Percentiles rank a stretch among this genome's conserved stretches.
Evolutionary conservation across 768 basidiomycete genomes (phyloP).

Genomic region (Trametes meyenii): DNA sequence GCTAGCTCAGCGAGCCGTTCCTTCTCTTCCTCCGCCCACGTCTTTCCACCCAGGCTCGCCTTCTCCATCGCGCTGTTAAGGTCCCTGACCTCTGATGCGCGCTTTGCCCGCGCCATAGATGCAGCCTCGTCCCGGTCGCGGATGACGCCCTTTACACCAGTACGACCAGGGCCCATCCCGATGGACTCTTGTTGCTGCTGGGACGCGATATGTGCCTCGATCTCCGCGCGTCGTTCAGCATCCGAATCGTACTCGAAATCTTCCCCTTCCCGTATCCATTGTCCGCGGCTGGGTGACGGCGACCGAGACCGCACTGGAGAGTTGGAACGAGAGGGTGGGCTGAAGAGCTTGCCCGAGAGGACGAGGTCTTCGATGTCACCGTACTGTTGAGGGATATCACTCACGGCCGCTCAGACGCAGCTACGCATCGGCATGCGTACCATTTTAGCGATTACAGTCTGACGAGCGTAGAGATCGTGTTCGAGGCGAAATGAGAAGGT

Average conservation of each 20-base stretch:
- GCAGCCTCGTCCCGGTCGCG: slow-evolving; percentile 77
- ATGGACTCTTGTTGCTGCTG: slow-evolving; percentile 56
- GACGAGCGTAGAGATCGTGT: neutral
- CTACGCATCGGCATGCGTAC: neutral
- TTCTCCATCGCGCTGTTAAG: slow-evolving; percentile 64
- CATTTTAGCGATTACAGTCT: neutral
- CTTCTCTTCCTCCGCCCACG: slow-evolving; percentile 77
- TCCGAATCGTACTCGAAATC: slow-evolving; percentile 51
- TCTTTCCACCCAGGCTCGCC: slow-evolving; percentile 65
- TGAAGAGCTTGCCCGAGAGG: slow-evolving; percentile 79
- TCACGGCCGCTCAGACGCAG: neutral
- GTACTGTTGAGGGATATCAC: slow-evolving; percentile 16
- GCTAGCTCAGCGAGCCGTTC: slow-evolving; percentile 50
- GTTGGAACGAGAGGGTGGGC: slow-evolving; percentile 50
- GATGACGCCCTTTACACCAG: slow-evolving; percentile 89
- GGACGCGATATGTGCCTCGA: slow-evolving; percentile 27
- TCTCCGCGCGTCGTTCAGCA: slow-evolving; percentile 36
- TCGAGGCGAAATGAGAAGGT: too few relatives aligned
- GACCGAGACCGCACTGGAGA: slow-evolving; percentile 71
- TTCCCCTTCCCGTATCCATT: slow-evolving; percentile 57
- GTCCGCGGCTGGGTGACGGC: slow-evolving; percentile 47
- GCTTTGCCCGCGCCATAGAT: slow-evolving; percentile 53
- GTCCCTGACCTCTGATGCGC: slow-evolving; percentile 53
- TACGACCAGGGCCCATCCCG: slow-evolving; percentile 84
- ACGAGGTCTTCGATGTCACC: slow-evolving; percentile 69